Conservation (phyloP, 2,329 filamentous ascomycete genomes). For the Didymella pinodella region DNA sequence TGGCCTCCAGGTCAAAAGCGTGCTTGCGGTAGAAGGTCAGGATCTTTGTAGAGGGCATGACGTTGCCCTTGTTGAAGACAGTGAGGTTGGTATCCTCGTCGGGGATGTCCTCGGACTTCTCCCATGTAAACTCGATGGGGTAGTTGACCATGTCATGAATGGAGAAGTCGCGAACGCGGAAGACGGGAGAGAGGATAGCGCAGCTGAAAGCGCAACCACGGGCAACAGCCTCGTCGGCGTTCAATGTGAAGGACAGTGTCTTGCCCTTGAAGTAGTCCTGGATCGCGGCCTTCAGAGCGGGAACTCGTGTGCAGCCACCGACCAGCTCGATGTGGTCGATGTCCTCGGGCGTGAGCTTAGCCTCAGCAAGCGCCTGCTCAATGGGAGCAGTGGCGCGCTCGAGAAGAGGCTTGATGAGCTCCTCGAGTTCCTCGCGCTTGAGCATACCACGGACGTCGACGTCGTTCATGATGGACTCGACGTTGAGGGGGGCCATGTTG, state of each 20-base stretch:
- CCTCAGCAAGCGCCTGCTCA: slow-evolving; percentile 92
- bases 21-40: slow-evolving; percentile 99
- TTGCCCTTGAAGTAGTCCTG: slow-evolving; percentile 90
- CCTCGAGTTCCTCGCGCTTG: slow-evolving; percentile 93
- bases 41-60: slow-evolving; percentile 98
- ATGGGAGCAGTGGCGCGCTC: slow-evolving; percentile 75
- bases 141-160: slow-evolving; percentile 98
- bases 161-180: slow-evolving; percentile 97
- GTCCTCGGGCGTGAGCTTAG: slow-evolving; percentile 88
- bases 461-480: slow-evolving; percentile 99
- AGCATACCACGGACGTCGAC: slow-evolving; percentile 88
- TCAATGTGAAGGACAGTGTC: slow-evolving; percentile 91
- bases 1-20: slow-evolving; percentile 93
- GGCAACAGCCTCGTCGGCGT: slow-evolving; percentile 96
- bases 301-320: slow-evolving; percentile 93
- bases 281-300: slow-evolving; percentile 88
- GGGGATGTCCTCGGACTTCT: slow-evolving; percentile 97
- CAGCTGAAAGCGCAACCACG: slow-evolving; percentile 97
- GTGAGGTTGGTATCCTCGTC: slow-evolving; percentile 97
- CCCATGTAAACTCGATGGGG: slow-evolving; percentile 98
- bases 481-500: slow-evolving; percentile 88
- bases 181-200: slow-evolving; percentile 94
- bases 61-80: slow-evolving; percentile 96
- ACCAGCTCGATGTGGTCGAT: slow-evolving; percentile 94
- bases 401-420: slow-evolving; percentile 84